Percentiles rank a stretch among this genome's conserved stretches.
These are phyloP conservation scores for Phlebopus sp. DNA, from an alignment of 1,284 basidiomycete genomes.

Conservation along the genomic window DNA sequence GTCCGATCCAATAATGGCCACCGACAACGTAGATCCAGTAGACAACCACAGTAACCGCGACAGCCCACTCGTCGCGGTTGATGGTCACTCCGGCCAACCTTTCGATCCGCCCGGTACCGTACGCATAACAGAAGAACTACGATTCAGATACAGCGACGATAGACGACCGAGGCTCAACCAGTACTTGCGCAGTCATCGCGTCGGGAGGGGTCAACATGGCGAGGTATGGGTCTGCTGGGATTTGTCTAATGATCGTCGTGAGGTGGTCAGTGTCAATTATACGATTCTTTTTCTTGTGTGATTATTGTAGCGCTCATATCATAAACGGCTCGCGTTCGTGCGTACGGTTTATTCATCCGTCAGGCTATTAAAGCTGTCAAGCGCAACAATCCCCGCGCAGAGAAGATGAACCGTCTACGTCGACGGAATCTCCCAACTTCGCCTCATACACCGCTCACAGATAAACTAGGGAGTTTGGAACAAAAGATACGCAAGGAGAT, in stretches of 20 bases:
- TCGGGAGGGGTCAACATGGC: slow-evolving; percentile 82
- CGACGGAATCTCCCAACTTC: slow-evolving; percentile 52
- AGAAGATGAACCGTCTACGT: slow-evolving; percentile 62
- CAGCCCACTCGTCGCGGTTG: slow-evolving; percentile 9
- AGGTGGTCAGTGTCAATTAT: slow-evolving; percentile 37
- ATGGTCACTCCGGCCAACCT: slow-evolving; percentile 28
- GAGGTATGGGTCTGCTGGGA: slow-evolving; percentile 74
- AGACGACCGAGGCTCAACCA: slow-evolving; percentile 68
- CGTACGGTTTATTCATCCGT: slow-evolving; percentile 9
- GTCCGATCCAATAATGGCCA: slow-evolving; percentile 22
- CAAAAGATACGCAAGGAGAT: slow-evolving; percentile 88
- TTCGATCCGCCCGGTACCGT: slow-evolving; percentile 50
- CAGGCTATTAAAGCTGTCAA: slow-evolving; percentile 86
- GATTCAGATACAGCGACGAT: slow-evolving; percentile 36
- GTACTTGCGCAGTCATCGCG: slow-evolving; percentile 65
- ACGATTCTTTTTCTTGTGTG: slow-evolving; percentile 6
- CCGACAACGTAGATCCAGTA: slow-evolving; percentile 22
- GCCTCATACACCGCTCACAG: slow-evolving; percentile 51
- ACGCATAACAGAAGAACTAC: slow-evolving; percentile 58
- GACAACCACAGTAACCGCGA: not conserved
- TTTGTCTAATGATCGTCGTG: slow-evolving; percentile 39
- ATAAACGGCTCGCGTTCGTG: not conserved
- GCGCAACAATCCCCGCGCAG: slow-evolving; percentile 50
- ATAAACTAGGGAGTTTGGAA: slow-evolving; percentile 69
- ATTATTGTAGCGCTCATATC: slow-evolving; percentile 4